Percentiles rank a stretch among this genome's conserved stretches.
These are phyloP conservation scores for bread wheat (Triticum aestivum) DNA, from an alignment of 176 grass and related monocot species.

Conservation along the genomic window IWGSC_CS_RefSeq_v2.1 NC_057809.1:556837429-556837928, in stretches of 20 bases:
- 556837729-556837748: background rate
- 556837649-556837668: background rate
- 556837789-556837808: background rate
- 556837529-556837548: background rate
- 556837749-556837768: background rate
- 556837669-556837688: background rate
- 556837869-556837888: conserved; percentile 72
- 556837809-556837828: background rate
- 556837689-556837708: background rate
- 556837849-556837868: conserved; percentile 4
- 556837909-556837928: conserved; percentile 90
- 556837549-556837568: background rate
- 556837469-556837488: background rate
- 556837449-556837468: background rate
- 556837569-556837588: background rate
- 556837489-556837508: background rate
- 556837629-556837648: background rate
- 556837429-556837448: background rate
- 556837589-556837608: background rate
- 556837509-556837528: background rate
- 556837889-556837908: conserved; percentile 98
- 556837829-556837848: background rate
- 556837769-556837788: background rate
- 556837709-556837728: background rate
- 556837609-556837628: background rate